Percentiles rank a stretch among this genome's conserved stretches.
These are phyloP conservation scores for Ascochyta koolunga DNA, from an alignment of 2,329 filamentous ascomycete genomes.

Conservation along the genomic window DNA sequence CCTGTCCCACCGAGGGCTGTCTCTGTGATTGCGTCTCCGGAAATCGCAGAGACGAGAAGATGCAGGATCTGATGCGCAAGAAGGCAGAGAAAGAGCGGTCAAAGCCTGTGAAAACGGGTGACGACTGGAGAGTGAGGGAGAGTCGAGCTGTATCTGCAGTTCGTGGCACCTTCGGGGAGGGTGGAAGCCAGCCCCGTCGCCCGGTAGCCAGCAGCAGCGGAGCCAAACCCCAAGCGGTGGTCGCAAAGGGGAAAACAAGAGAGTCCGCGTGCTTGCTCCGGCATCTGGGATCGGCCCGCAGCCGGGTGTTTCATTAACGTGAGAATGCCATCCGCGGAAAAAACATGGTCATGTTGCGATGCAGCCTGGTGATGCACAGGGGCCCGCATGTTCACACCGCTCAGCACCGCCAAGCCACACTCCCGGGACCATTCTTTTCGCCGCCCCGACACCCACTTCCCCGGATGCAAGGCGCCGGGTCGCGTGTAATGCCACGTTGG, in stretches of 20 bases:
- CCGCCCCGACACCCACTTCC: conserved; percentile 12
- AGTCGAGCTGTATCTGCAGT: conserved; percentile 52
- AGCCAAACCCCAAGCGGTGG: conserved; percentile 9
- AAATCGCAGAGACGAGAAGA: conserved; percentile 43
- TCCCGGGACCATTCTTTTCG: conserved; percentile 3
- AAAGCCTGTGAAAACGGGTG: conserved; percentile 46
- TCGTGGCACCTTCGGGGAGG: conserved; percentile 40
- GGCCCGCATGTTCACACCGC: conserved; percentile 14
- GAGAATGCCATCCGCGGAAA: conserved; percentile 11
- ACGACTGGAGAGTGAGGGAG: conserved; percentile 52
- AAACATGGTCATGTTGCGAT: background rate
- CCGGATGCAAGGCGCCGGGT: conserved; percentile 2
- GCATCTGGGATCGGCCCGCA: conserved; percentile 17
- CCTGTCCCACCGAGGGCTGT: conserved; percentile 65
- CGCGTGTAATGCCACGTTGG: conserved; percentile 6
- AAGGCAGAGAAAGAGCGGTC: conserved; percentile 44
- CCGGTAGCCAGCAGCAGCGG: conserved; percentile 19
- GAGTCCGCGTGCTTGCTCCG: conserved; percentile 40
- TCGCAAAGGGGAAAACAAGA: conserved; percentile 33
- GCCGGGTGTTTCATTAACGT: background rate
- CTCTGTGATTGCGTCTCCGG: conserved; percentile 64
- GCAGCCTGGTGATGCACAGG: background rate
- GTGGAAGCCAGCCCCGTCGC: conserved; percentile 13
- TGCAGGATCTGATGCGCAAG: conserved; percentile 35
- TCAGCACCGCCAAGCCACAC: conserved; percentile 5